Evolutionary conservation across 2,329 filamentous ascomycete species (phyloP).

Genomic region (Xylariaceae sp.): DNA sequence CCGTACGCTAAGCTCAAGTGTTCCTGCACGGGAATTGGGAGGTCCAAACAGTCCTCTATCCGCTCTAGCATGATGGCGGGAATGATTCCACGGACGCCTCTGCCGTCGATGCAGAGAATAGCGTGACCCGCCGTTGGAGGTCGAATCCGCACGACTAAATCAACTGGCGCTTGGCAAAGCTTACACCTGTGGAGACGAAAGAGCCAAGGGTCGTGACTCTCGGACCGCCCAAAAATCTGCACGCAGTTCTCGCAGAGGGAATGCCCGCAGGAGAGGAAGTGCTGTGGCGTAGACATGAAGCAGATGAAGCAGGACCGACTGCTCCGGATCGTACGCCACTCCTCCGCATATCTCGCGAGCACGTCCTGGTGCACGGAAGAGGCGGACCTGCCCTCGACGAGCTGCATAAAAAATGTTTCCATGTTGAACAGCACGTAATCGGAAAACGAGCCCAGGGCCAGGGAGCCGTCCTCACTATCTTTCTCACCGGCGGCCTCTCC

Average conservation of each 20-base stretch:
- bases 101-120: constrained; percentile 9
- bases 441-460: no score
- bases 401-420: no score
- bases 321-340: no score
- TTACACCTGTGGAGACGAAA: neutral
- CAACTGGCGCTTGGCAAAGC: constrained; percentile 1
- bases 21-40: neutral
- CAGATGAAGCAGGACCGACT: no score
- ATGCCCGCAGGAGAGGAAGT: no score
- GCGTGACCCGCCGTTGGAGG: constrained; percentile 13
- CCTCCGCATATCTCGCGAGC: no score
- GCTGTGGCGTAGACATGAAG: no score
- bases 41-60: neutral
- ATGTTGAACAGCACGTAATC: neutral
- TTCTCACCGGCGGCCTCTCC: neutral
- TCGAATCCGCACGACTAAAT: constrained; percentile 7
- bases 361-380: no score
- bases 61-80: neutral
- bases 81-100: no score
- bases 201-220: neutral
- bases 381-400: no score
- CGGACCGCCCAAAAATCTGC: neutral
- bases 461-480: neutral
- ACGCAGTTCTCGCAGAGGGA: neutral
- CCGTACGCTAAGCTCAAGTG: neutral